A percentile compares a stretch with the other conserved stretches of the same genome.
phyloP scores from a whole-genome alignment of 352 stramenopile genomes.

The Phytophthora capsici region DNA sequence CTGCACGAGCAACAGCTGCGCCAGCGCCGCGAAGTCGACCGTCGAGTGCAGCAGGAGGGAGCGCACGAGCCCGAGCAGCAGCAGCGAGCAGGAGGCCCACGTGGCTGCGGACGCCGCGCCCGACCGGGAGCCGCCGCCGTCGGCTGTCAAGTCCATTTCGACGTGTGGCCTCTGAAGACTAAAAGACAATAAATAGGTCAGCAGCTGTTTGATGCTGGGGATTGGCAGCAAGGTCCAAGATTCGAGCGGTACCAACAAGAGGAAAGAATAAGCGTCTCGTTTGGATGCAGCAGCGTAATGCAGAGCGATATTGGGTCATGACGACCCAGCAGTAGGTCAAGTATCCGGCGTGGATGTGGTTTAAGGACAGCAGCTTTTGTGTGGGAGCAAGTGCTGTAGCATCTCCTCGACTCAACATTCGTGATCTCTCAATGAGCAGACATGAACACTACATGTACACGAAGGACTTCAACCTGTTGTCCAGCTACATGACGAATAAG shows the following conservation, averaged over 20 bases:
- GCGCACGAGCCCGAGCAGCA: slow-evolving; percentile 27
- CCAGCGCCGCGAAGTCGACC: slow-evolving; percentile 41
- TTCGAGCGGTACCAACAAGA: neutral
- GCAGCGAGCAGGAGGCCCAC: slow-evolving; percentile 11
- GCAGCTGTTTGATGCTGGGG: neutral
- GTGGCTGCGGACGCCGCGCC: neutral
- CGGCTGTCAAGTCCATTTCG: slow-evolving; percentile 32
- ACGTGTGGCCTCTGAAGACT: slow-evolving; percentile 2
- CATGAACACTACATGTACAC: no score
- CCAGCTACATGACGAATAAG: no score
- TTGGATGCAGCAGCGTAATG: neutral
- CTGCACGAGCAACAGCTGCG: slow-evolving; percentile 39
- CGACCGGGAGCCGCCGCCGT: slow-evolving; percentile 5
- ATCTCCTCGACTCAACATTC: no score
- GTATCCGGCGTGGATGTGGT: no score
- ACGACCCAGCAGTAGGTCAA: no score
- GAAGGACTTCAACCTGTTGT: no score
- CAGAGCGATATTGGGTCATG: no score
- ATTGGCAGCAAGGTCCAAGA: neutral
- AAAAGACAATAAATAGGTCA: neutral
- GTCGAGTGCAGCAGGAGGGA: slow-evolving; percentile 26
- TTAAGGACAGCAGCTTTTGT: no score
- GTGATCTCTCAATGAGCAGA: no score
- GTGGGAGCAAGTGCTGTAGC: no score
- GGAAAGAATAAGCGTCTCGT: neutral